Conservation (phyloP, 345 rosid species). For the Excoecaria agallocha region DNA sequence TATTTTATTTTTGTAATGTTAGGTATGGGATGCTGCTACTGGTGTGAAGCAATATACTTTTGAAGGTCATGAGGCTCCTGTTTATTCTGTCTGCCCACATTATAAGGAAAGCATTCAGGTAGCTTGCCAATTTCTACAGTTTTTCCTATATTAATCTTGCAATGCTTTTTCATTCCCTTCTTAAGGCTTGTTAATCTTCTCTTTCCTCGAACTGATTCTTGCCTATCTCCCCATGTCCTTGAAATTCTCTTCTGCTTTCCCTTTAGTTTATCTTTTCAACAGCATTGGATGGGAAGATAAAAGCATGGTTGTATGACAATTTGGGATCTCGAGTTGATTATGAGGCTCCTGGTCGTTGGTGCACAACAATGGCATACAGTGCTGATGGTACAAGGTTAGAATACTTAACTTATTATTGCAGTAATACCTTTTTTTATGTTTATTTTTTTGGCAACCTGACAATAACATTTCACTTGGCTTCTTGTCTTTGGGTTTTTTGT, state of each 20-base stretch:
- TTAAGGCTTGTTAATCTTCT: conserved; percentile 2
- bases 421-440: conserved; percentile 11
- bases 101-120: conserved; percentile 90
- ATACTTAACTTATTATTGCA: conserved; percentile 9
- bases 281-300: conserved; percentile 83
- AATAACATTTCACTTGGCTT: background rate
- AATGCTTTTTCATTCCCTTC: background rate
- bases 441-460: background rate
- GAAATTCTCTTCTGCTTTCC: conserved; percentile 23
- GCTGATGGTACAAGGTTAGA: conserved; percentile 83
- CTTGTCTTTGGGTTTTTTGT: conserved; percentile 13
- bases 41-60: conserved; percentile 68
- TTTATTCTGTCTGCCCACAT: conserved; percentile 85
- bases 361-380: conserved; percentile 92
- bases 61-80: conserved; percentile 94
- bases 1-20: conserved; percentile 11
- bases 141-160: background rate
- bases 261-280: conserved; percentile 83
- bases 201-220: background rate
- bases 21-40: conserved; percentile 88
- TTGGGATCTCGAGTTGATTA: conserved; percentile 87
- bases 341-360: conserved; percentile 92
- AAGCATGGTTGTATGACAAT: conserved; percentile 89
- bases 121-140: conserved; percentile 1
- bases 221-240: conserved; percentile 17